Evolutionary conservation across 2,329 filamentous ascomycete genomes (phyloP), one percentile per base, ranked within the genome.

Genomic region (Talaromyces sp.): DNA sequence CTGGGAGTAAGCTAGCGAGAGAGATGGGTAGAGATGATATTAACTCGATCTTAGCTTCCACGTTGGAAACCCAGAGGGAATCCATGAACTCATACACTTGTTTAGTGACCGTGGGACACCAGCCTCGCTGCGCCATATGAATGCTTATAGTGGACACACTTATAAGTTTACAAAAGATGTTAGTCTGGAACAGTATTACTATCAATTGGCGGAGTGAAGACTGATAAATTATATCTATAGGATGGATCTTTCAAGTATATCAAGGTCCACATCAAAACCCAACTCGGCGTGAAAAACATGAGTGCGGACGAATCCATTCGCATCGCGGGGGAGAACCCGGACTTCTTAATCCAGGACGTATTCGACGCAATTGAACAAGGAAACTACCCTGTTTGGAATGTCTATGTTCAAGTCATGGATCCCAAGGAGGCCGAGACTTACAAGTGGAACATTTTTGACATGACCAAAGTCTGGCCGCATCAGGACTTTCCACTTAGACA

Each of bases 61-160:
- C 58, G 79, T 78, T 39, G 82, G 79, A n/a, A 81, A 86, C 65
- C 86, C 83, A 8, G 86, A 88, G 71, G 76, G 82, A 15, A 78
- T 85, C 22, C 86, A 88, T 70, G 79, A 85, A 65, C 75, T 88
- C 59, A 83, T 89, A 80, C 74, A 80, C 63, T 78, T 88, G 32
- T 87, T 89, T 73, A 84, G 82, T 30, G 85, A 88, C 69, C 80
- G 85, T 15, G 86, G 86, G 19, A 88, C 84, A 1, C 86, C 86
- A 1, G 81, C 82, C 64, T 85, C 84, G 0, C 81, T 83, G 69
- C 80, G 86, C 25, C 77, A 84, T 67, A 84, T 88, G 79, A 85
- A 88, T 68, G 84, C 83, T 11, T 89, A 87, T 72, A 84, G 82
- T 56, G 84, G 85, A 17, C 85, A 89, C 70, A 85, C 87, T 0